phyloP scores from a whole-genome alignment of 2,329 filamentous ascomycete genomes.

The Xylariaceae sp. region DNA sequence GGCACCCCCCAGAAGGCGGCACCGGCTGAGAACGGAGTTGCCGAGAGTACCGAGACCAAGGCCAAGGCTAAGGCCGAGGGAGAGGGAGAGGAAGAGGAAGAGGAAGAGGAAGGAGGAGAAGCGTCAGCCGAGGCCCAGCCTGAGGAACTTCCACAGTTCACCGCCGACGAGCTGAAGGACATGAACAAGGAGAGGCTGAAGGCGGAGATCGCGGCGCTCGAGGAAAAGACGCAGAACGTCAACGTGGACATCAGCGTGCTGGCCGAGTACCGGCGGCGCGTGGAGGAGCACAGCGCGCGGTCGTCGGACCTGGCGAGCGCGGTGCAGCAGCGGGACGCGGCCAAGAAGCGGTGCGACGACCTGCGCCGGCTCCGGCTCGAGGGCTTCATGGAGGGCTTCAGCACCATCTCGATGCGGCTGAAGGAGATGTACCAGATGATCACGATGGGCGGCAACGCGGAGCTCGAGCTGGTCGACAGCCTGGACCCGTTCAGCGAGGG shows the following conservation, averaged over 20 bases:
- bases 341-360: conserved; percentile 90
- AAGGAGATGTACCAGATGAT: conserved; percentile 99
- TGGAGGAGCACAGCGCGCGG: conserved; percentile 74
- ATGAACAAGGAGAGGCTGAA: conserved; percentile 60
- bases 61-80: conserved; percentile 11
- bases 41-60: conserved; percentile 7
- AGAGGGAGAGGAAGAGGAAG: conserved; percentile 22
- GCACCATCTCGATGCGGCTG: conserved; percentile 82
- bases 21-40: conserved; percentile 10
- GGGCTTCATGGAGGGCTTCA: conserved; percentile 98
- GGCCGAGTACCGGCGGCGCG: conserved; percentile 78
- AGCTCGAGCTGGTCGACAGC: conserved; percentile 93
- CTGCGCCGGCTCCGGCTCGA: conserved; percentile 84
- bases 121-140: conserved; percentile 29
- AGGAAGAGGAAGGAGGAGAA: conserved; percentile 23
- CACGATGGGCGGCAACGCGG: conserved; percentile 97
- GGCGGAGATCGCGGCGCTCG: conserved; percentile 55
- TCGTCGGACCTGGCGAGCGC: conserved; percentile 80
- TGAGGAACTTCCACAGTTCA: conserved; percentile 70
- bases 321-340: conserved; percentile 70
- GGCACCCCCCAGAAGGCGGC: conserved; percentile 28
- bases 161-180: conserved; percentile 61
- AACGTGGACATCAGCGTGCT: conserved; percentile 86
- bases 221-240: conserved; percentile 72
- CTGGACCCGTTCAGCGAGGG: conserved; percentile 96